These are phyloP conservation scores for Fomitiporia mediterranea DNA, from an alignment of 1,284 basidiomycete species.

Conservation along the genomic window DNA sequence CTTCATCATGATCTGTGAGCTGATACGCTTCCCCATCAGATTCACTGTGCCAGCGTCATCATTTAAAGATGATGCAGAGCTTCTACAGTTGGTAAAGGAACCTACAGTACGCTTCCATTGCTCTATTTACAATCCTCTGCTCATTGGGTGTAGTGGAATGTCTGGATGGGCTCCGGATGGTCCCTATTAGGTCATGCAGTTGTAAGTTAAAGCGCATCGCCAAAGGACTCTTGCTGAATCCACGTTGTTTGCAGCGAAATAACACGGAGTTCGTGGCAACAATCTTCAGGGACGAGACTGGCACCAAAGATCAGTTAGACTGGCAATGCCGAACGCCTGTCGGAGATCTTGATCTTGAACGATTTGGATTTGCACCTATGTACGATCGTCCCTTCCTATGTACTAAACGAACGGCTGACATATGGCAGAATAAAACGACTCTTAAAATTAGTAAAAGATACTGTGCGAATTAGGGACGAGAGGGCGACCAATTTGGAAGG, in stretches of 20 bases:
- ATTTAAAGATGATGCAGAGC: constrained; percentile 3
- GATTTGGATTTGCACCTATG: background rate
- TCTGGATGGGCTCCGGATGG: constrained; percentile 14
- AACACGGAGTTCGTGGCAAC: background rate
- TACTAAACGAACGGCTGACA: background rate
- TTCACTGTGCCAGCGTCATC: background rate
- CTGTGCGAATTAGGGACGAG: background rate
- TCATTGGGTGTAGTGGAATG: constrained; percentile 9
- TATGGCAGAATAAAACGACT: constrained; percentile 6
- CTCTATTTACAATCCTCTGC: background rate
- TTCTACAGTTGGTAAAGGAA: background rate
- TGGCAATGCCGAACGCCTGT: background rate
- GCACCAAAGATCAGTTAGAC: background rate
- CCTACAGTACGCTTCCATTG: background rate
- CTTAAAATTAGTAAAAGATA: background rate
- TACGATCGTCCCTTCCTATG: background rate
- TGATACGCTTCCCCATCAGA: background rate
- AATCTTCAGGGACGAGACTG: background rate
- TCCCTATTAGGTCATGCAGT: background rate
- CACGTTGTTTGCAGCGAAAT: background rate
- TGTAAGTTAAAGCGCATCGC: background rate
- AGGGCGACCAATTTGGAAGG: constrained; percentile 24
- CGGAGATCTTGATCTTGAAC: background rate
- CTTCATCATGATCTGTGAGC: background rate
- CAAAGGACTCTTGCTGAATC: background rate